These are phyloP conservation scores for Agrocybe praecox DNA, from an alignment of 768 basidiomycete genomes.

Conservation along the genomic window DNA sequence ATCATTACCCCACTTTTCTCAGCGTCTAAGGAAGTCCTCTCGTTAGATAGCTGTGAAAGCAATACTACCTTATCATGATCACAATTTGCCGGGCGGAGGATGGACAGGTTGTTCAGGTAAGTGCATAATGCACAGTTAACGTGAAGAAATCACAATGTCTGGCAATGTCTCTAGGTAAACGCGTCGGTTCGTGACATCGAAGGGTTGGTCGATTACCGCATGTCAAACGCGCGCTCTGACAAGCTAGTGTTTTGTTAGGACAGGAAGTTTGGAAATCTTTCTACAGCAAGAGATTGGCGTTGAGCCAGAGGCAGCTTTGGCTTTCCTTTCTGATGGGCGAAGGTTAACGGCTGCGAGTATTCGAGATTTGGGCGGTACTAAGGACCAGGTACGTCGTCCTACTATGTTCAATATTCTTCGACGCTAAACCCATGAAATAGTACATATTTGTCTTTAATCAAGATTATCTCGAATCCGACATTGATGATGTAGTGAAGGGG, in stretches of 20 bases:
- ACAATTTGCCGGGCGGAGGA: constrained; percentile 69
- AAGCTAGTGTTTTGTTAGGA: constrained; percentile 37
- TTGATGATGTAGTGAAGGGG: constrained; percentile 65
- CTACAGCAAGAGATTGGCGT: constrained; percentile 73
- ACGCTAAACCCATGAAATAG: constrained; percentile 28
- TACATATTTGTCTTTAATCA: constrained; percentile 87
- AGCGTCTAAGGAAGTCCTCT: too few relatives aligned
- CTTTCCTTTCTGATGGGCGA: constrained; percentile 80
- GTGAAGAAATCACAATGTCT: not conserved
- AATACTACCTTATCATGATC: constrained; percentile 42
- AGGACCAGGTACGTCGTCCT: constrained; percentile 63
- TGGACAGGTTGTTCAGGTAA: constrained; percentile 62
- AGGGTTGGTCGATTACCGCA: constrained; percentile 43
- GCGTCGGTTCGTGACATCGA: constrained; percentile 77
- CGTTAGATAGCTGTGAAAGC: too few relatives aligned
- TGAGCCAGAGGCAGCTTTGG: constrained; percentile 68
- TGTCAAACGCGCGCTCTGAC: not conserved
- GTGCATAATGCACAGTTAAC: constrained; percentile 4
- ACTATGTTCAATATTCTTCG: not conserved
- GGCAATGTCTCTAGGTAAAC: constrained; percentile 45
- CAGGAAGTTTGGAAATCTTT: constrained; percentile 70
- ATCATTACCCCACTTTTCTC: not conserved
- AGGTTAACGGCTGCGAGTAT: constrained; percentile 72
- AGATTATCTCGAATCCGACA: constrained; percentile 69
- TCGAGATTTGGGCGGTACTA: constrained; percentile 72